Conservation (phyloP, 176 grass and related monocot species). For the Aegilops tauschii region DNA sequence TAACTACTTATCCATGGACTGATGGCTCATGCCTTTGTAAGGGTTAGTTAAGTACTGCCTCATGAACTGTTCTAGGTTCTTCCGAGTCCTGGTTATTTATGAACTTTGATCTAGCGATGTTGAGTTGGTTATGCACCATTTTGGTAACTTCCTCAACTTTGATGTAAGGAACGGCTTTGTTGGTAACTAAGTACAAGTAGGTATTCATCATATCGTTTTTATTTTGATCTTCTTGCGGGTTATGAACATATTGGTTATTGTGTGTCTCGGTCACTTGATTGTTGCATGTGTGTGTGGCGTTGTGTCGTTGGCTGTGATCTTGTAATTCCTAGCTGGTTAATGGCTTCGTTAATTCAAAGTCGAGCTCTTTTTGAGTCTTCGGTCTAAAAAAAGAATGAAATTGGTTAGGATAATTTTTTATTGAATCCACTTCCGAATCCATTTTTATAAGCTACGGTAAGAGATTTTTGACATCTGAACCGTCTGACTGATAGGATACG, state of each 20-base stretch:
- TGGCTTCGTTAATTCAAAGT: too few species aligned
- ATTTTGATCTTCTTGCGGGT: neutral
- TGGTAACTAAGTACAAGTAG: neutral
- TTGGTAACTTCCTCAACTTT: neutral
- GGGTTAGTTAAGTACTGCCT: neutral
- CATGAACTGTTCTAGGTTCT: neutral
- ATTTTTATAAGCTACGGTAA: too few species aligned
- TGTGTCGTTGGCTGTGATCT: too few species aligned
- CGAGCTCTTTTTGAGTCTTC: too few species aligned
- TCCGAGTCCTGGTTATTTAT: neutral
- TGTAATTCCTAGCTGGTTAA: too few species aligned
- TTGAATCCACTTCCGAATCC: too few species aligned
- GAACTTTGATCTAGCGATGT: neutral
- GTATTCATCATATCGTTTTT: neutral
- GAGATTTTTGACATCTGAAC: too few species aligned
- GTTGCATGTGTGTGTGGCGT: too few species aligned
- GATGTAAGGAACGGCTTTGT: neutral
- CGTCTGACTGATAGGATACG: too few species aligned
- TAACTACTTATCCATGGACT: neutral
- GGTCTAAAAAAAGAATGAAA: too few species aligned
- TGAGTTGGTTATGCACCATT: neutral
- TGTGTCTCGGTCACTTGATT: neutral
- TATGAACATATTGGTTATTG: neutral
- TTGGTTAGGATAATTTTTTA: too few species aligned
- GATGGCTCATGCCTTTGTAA: neutral